Percentiles rank a stretch among this genome's conserved stretches.
Conservation (phyloP, 371 early-diverging fungal species). For the Rhizopus sp. region DNA sequence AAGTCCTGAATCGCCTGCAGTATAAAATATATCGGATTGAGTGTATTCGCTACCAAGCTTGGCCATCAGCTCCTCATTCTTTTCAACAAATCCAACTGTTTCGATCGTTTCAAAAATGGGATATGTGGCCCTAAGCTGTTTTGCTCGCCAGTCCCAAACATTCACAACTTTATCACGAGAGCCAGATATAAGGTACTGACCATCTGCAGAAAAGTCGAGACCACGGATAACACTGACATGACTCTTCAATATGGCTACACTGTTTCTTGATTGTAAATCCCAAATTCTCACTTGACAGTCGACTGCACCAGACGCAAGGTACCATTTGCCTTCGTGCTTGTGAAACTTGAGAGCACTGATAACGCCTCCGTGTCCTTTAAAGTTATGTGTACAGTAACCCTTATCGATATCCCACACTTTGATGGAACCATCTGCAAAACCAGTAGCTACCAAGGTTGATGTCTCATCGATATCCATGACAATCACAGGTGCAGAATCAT, state of each 20-base stretch:
- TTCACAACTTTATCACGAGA: conserved; percentile 95
- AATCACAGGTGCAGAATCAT: conserved; percentile 87
- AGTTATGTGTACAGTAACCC: conserved; percentile 95
- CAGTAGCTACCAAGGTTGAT: conserved; percentile 92
- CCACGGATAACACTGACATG: conserved; percentile 94
- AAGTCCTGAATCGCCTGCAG: conserved; percentile 82
- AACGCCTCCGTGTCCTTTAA: conserved; percentile 91
- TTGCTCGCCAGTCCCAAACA: conserved; percentile 83
- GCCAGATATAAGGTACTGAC: conserved; percentile 79
- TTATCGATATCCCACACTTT: conserved; percentile 94
- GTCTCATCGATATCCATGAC: conserved; percentile 88
- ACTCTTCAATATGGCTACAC: conserved; percentile 73
- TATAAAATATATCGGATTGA: conserved; percentile 67
- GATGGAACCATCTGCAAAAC: conserved; percentile 94
- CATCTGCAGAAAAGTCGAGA: conserved; percentile 78
- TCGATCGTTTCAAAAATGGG: conserved; percentile 86
- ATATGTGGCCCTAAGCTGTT: conserved; percentile 75
- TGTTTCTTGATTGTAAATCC: conserved; percentile 78
- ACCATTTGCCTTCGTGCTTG: conserved; percentile 57
- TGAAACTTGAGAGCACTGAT: conserved; percentile 86
- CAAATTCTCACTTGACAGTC: conserved; percentile 90
- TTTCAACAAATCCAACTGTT: conserved; percentile 67
- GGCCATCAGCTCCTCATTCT: conserved; percentile 33
- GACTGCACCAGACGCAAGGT: conserved; percentile 84
- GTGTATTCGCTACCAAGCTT: conserved; percentile 42